Evolutionary conservation across 2,329 filamentous ascomycete species (phyloP), one percentile per base, ranked within the genome.

Genomic region (Botryosphaeria dothidea): DNA sequence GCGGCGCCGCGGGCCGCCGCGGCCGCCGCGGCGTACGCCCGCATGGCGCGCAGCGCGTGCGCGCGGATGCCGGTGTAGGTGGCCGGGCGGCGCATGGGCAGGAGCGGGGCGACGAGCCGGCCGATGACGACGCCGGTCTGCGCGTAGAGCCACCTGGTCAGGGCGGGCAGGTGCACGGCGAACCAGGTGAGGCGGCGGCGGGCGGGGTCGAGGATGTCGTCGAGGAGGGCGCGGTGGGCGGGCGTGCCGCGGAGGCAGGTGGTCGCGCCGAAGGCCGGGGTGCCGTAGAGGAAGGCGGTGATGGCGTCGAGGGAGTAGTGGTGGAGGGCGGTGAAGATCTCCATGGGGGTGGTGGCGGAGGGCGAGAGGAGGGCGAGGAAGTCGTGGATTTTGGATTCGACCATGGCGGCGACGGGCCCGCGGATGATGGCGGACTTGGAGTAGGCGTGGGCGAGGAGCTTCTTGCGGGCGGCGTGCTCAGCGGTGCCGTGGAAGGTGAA

Each of bases 11-110:
- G 11, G 4, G 23, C 23, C 3, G 25, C 23, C 80, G 67, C 85
- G 83, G 67, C 86, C 88, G 1, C 74, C 76, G 68, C 85, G 72
- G 11, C 82, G 86, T 90, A 90, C 94, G 2, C 79, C 80, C 68
- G 91, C 88, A 25, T 31, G 84, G 76, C 1, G 92, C 78, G 62
- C 92, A 88, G 68, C 91, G 86, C 17, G 88, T 87, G 43, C 83
- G 79, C 58, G 85, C 83, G 8, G 78, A 71, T 51, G 25, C 48
- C 48, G 2, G 48, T 51, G 48, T 51, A 51, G 9, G 48, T 51
- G 4, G 48, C 23, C 25, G 48, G 78, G 63, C 81, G 83, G 54
- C 77, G 69, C 81, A 84, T 83, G 0, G 84, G 84, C 5, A 85
- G 71, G 8, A 85, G 49, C 0, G 76, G 77, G 4, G 71, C 70